Percentiles rank a stretch among this genome's conserved stretches.
phyloP scores from a whole-genome alignment of 257 asterid genomes.

The Lantana camara region DNA sequence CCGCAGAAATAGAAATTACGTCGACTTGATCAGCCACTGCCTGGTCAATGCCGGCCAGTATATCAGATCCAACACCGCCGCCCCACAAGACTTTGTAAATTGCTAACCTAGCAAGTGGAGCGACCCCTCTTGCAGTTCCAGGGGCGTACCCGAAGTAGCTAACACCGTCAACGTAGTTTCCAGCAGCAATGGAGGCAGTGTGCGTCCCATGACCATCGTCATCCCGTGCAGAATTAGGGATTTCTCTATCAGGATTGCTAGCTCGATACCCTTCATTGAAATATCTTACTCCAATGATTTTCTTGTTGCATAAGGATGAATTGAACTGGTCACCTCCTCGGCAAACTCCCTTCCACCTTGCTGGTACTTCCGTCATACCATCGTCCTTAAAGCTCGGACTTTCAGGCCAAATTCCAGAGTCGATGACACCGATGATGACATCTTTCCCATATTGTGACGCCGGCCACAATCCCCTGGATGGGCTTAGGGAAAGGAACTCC shows the following conservation, averaged over 20 bases:
- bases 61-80: constrained; percentile 24
- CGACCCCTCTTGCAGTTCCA: constrained; percentile 37
- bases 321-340: constrained; percentile 33
- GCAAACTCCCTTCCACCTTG: constrained; percentile 42
- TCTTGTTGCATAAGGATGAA: constrained; percentile 41
- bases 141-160: constrained; percentile 30
- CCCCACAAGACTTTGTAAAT: constrained; percentile 29
- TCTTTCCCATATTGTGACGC: constrained; percentile 42
- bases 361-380: constrained; percentile 37
- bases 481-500: constrained; percentile 32
- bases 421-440: constrained; percentile 44
- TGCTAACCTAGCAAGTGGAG: constrained; percentile 40
- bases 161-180: constrained; percentile 26
- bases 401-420: constrained; percentile 49
- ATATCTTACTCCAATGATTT: constrained; percentile 39
- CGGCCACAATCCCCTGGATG: constrained; percentile 44
- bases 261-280: constrained; percentile 33
- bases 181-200: constrained; percentile 34
- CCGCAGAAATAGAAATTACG: constrained; percentile 30
- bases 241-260: not conserved
- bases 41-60: constrained; percentile 40
- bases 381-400: constrained; percentile 43
- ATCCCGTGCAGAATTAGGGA: constrained; percentile 30
- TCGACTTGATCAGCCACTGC: constrained; percentile 48
- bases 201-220: constrained; percentile 33